Percentiles rank a stretch among this genome's conserved stretches.
These are phyloP conservation scores for Aspergillus pseudoviridinutans DNA, from an alignment of 2,329 filamentous ascomycete species.

Conservation along the genomic window DNA sequence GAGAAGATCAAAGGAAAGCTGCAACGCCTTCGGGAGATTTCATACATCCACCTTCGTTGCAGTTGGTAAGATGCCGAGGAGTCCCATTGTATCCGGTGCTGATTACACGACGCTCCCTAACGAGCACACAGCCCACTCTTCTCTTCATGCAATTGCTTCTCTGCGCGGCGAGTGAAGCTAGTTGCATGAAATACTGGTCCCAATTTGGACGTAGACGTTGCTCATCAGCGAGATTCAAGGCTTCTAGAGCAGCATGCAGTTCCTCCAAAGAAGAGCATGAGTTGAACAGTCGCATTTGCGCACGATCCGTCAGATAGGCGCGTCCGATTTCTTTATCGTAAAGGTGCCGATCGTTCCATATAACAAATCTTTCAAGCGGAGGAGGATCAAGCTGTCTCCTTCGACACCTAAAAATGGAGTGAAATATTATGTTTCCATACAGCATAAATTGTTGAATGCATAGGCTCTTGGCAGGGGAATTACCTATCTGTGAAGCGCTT, in stretches of 20 bases:
- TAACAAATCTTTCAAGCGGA: conserved; percentile 56
- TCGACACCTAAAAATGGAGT: conserved; percentile 41
- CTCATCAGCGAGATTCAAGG: conserved; percentile 72
- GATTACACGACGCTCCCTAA: conserved; percentile 80
- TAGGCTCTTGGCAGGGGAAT: conserved; percentile 32
- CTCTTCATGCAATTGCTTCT: conserved; percentile 98
- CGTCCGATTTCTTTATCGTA: conserved; percentile 64
- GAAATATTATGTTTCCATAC: conserved; percentile 6
- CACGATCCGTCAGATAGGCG: conserved; percentile 72
- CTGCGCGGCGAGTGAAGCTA: conserved; percentile 86
- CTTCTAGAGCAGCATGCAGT: conserved; percentile 67
- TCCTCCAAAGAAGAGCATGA: conserved; percentile 67
- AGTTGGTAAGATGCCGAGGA: conserved; percentile 83
- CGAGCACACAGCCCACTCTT: conserved; percentile 88
- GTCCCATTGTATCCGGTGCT: conserved; percentile 98
- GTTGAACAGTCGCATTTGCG: conserved; percentile 83
- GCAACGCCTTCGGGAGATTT: neutral
- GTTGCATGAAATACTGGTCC: conserved; percentile 97
- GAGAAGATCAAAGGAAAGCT: neutral
- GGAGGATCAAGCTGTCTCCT: conserved; percentile 48
- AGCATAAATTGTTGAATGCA: neutral
- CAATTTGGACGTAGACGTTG: conserved; percentile 81
- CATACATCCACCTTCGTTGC: conserved; percentile 82
- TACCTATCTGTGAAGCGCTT: conserved; percentile 64
- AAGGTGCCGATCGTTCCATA: conserved; percentile 68